phyloP scores from a whole-genome alignment of 345 rosid species.

The Raphanus raphanistrum region DNA sequence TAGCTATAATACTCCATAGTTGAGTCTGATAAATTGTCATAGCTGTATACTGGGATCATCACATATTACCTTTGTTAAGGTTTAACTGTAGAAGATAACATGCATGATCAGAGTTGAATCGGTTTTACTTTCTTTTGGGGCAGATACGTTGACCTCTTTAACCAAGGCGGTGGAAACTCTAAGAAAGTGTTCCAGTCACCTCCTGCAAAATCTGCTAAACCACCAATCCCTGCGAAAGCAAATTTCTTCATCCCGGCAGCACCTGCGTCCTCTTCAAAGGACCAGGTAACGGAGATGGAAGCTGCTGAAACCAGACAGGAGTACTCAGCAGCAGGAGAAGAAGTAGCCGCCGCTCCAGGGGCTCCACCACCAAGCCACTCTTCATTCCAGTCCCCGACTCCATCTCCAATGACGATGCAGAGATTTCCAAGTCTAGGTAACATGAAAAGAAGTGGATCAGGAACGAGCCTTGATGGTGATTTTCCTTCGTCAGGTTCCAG shows the following conservation, averaged over 20 bases:
- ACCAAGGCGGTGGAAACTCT: slow-evolving; percentile 84
- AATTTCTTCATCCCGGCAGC: slow-evolving; percentile 78
- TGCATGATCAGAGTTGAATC: background rate
- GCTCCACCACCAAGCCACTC: slow-evolving; percentile 38
- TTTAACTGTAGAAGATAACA: background rate
- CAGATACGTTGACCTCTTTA: slow-evolving; percentile 39
- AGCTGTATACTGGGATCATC: background rate
- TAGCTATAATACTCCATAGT: slow-evolving; percentile 1
- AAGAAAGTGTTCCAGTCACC: slow-evolving; percentile 67
- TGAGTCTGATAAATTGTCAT: background rate
- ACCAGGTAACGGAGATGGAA: slow-evolving; percentile 49
- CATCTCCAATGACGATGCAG: slow-evolving; percentile 31
- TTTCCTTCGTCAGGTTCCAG: slow-evolving; percentile 47
- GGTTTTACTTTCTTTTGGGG: background rate
- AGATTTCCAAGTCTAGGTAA: slow-evolving; percentile 62
- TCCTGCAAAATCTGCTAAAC: slow-evolving; percentile 62
- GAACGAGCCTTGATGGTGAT: slow-evolving; percentile 33
- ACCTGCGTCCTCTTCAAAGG: slow-evolving; percentile 46
- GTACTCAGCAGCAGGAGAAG: slow-evolving; percentile 30
- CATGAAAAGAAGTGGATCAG: slow-evolving; percentile 42
- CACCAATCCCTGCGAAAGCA: slow-evolving; percentile 62
- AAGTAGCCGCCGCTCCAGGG: slow-evolving; percentile 13
- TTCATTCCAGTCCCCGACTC: slow-evolving; percentile 42
- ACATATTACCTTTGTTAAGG: background rate
- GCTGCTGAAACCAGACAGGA: slow-evolving; percentile 52